Base-by-base conservation (phyloP, 1,284 basidiomycete genomes). In the Malassezia nana region DNA sequence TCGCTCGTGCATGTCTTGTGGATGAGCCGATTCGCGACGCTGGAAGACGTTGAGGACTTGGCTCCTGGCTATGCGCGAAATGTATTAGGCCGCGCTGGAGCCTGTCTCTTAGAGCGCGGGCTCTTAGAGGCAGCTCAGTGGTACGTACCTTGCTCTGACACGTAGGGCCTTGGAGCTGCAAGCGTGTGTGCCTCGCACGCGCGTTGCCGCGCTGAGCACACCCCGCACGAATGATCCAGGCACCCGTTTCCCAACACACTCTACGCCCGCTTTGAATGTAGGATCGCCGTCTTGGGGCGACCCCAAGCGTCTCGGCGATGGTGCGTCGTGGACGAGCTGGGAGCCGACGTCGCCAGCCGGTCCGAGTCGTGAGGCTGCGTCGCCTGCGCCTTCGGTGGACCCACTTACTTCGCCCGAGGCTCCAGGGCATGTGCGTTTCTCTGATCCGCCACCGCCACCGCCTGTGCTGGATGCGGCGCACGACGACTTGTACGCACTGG, bases 401-500 rank as follows among this genome's bases (percentile, higher is more conserved):
- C 45, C 45, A 7, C 45, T 30, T 1, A 47, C 45, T 15, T 47
- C 45, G 13, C 31, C 45, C 15, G 45, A 47, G 22, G 45, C 22
- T 13, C 40, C 40, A 4, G 29, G 13, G 7, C 52, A 46, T 30
- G 55, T 51, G 16, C 44, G 33, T 7, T 45, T 57, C 15, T 32
- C 32, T 25, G 40, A 40, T 30, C 16, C 46, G n/a, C n/a, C 29
- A 15, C 22, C 24, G 18, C n/a, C n/a, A n/a, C 15, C 49, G 20
- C 18, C 29, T 2, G 25, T 39, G 22, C 30, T 26, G 20, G 18
- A 32, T 9, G 38, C 54, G 16, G 30, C 24, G 9, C 47, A 35
- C 6, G 32, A 51, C 41, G 69, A 63, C 18, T 51, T 75, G 13
- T 79, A 89, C 64, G 75, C 81, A 55, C 79, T 86, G 24, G 90